phyloP scores from a whole-genome alignment of 116 monocot genomes.

The Phalaenopsis hybrid region DNA sequence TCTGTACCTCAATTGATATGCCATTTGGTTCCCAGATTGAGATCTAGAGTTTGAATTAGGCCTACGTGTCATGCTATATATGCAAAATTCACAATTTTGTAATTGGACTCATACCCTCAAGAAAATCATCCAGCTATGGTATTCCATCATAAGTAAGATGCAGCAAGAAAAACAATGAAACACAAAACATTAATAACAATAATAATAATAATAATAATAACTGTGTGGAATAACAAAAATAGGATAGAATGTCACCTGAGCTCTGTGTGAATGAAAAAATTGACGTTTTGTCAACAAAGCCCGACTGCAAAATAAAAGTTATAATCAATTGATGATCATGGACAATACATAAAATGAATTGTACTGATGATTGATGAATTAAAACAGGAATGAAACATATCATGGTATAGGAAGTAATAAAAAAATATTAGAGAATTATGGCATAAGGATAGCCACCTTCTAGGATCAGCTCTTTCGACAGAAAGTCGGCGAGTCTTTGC shows the following conservation, averaged over 20 bases:
- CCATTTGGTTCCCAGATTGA: too few species aligned
- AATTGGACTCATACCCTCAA: not conserved
- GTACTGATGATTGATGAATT: slow-evolving; percentile 3
- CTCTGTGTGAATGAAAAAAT: slow-evolving; percentile 96
- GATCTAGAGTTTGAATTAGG: not conserved
- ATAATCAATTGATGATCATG: slow-evolving; percentile 5
- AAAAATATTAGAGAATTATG: not conserved
- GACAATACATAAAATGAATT: not conserved
- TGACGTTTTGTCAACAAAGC: slow-evolving; percentile 76
- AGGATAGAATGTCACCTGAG: slow-evolving; percentile 55
- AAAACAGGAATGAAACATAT: not conserved
- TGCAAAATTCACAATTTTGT: not conserved
- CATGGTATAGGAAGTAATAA: not conserved
- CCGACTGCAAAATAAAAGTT: slow-evolving; percentile 39
- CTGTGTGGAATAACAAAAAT: not conserved
- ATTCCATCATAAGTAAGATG: not conserved
- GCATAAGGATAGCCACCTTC: slow-evolving; percentile 47
- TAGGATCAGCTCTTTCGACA: slow-evolving; percentile 75
- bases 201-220: not conserved
- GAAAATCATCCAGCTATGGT: not conserved
- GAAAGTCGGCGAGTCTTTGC: slow-evolving; percentile 72
- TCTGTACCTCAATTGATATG: too few species aligned
- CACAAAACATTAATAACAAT: not conserved
- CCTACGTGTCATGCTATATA: not conserved
- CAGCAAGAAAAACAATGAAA: not conserved